Evolutionary conservation across 768 basidiomycete genomes (phyloP).

Genomic region (Psilocybe tampanensis): DNA sequence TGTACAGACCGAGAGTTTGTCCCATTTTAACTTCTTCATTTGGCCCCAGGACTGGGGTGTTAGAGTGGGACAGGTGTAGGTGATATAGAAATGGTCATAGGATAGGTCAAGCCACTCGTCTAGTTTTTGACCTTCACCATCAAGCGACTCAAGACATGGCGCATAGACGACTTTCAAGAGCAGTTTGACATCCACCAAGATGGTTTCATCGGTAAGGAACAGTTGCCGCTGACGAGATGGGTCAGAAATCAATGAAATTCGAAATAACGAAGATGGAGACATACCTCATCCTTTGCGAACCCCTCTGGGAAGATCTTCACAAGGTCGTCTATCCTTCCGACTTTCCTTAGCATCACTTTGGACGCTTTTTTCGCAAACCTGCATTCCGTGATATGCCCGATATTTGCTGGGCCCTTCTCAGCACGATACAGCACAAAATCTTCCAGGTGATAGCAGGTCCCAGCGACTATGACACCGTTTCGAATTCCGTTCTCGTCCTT

Average conservation of each 20-base stretch:
- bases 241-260: not conserved
- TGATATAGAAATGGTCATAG: constrained; percentile 58
- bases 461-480: constrained; percentile 48
- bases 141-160: constrained; percentile 36
- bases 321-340: constrained; percentile 52
- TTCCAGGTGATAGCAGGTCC: constrained; percentile 54
- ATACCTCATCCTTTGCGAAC: constrained; percentile 60
- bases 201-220: constrained; percentile 54
- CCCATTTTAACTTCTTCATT: constrained; percentile 28
- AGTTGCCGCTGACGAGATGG: constrained; percentile 52
- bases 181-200: constrained; percentile 31
- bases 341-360: constrained; percentile 37
- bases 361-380: constrained; percentile 20
- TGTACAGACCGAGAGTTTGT: constrained; percentile 47
- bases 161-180: constrained; percentile 55
- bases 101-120: constrained; percentile 54
- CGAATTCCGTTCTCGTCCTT: constrained; percentile 27
- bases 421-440: constrained; percentile 62
- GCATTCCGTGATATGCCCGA: constrained; percentile 54
- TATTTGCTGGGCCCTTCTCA: constrained; percentile 50
- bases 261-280: constrained; percentile 4
- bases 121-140: constrained; percentile 25
- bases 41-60: constrained; percentile 39
- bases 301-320: constrained; percentile 38
- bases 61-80: constrained; percentile 51